Base-by-base conservation (phyloP, 2,329 filamentous ascomycete species). In the Lasiodiplodia gonubiensis region DNA sequence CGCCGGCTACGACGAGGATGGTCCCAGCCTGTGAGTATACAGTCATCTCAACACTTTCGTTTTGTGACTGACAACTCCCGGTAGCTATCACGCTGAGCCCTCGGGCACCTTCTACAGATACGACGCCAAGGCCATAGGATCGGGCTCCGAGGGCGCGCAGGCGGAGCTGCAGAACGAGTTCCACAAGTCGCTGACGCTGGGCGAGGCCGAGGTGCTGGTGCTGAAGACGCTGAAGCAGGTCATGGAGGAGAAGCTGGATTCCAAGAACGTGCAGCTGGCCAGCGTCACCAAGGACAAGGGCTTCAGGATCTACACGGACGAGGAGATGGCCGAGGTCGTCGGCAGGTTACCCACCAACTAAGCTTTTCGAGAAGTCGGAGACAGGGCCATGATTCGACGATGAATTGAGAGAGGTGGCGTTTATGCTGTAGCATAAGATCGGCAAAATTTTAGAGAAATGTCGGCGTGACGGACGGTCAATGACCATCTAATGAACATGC, bases 211-310 rank as follows among this genome's bases (percentile, higher is more conserved):
- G 84, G 95, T 94, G 3, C 84, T 99, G 72, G 94, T 97, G 63
- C 85, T 99, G 76, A 98, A 98, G 88, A 99, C 95, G 46, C 82
- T 99, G 80, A 99, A 98, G 87, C 95, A 99, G 84, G 95, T 99
- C 73, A 99, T 99, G 95, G 95, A 99, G 84, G 95, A 99, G 89
- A 99, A 99, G 85, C 86, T 99, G 69, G 95, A 99, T 79, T 88
- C 93, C 71, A 99, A 99, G 88, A 99, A 99, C 78, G 95, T 99
- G 72, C 95, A 99, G 85, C 82, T 99, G 73, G 95, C 95, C 65
- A 98, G 94, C 78, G 95, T 99, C 68, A 99, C 95, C 70, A 97
- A 94, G 86, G 94, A 97, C 72, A 94, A 92, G 83, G 95, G 95
- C 67, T 99, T 99, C 87, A 91, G 93, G 84, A 97, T 99, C 89